Evolutionary conservation across 208 protist genomes (phyloP).

Genomic region (Angomonas desouzai): DNA sequence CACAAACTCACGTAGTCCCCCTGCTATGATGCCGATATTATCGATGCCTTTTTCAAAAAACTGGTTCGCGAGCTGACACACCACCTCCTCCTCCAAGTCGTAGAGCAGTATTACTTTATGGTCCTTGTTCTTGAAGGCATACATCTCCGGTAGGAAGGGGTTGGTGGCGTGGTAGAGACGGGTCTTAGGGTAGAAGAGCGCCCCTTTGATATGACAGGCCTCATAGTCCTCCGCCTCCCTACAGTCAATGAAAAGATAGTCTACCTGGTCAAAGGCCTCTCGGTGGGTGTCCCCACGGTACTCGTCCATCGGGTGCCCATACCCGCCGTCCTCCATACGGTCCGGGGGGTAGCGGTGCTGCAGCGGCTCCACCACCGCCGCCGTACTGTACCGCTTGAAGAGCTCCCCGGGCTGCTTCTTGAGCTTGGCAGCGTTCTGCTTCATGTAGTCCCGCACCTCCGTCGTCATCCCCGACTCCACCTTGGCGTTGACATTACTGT

Average conservation of each 20-base stretch:
- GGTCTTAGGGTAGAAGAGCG: slow-evolving; percentile 79
- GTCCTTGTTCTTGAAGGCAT: slow-evolving; percentile 84
- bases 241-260: slow-evolving; percentile 80
- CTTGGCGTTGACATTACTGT: slow-evolving; percentile 57
- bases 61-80: slow-evolving; percentile 44
- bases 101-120: slow-evolving; percentile 85
- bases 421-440: slow-evolving; percentile 29
- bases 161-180: slow-evolving; percentile 72
- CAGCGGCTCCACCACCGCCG: slow-evolving; percentile 44
- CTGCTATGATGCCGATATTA: slow-evolving; percentile 77
- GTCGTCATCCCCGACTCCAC: slow-evolving; percentile 83
- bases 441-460: slow-evolving; percentile 61
- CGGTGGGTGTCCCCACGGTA: slow-evolving; percentile 35
- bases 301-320: slow-evolving; percentile 81
- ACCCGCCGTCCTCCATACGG: slow-evolving; percentile 65
- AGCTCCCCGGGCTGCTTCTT: slow-evolving; percentile 62
- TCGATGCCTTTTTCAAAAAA: slow-evolving; percentile 88
- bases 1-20: slow-evolving; percentile 80
- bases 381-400: slow-evolving; percentile 64
- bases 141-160: slow-evolving; percentile 82
- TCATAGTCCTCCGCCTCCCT: slow-evolving; percentile 70
- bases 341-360: slow-evolving; percentile 19
- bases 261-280: slow-evolving; percentile 15
- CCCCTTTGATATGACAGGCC: slow-evolving; percentile 70
- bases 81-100: slow-evolving; percentile 77